Base-by-base conservation (phyloP, 805 yeast genomes). In the Pichia deserticola region DNA sequence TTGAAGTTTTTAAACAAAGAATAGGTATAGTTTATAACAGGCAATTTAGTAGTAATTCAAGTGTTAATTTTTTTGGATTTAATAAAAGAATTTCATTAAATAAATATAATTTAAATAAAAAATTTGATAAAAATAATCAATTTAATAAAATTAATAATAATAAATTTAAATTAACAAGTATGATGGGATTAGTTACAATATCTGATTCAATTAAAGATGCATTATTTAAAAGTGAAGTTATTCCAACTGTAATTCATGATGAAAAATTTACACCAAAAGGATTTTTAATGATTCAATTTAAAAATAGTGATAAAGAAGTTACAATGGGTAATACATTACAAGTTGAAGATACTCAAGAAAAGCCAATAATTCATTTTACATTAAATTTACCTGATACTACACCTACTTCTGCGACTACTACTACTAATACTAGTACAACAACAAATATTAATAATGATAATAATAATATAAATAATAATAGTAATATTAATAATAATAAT, bases 261-360 rank as follows among this genome's bases (percentile, higher is more conserved):
- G 54, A 55, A 15, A 44, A 56, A 25, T 65, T 66, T 45, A 42
- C 43, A 3, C 68, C 80, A 37, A 77, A 76, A 52, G 83, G 82
- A 3, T 68, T 84, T 51, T 69, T 86, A 50, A 77, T 84, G 51
- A 81, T 83, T 53, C 77, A 81, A 42, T 86, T 82, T 64, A 80
- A 79, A n/a, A 65, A 68, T 27, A 48, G 51, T 30, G 69, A 67
- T 35, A 67, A 67, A 52, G 86, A 79, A 50, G 96, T 88, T 35
- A 77, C 89, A 0, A 68, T 87, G 72, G 97, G 97, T 20, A 88
- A 89, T 67, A 76, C 82, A 3, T 70, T 90, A 49, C 64, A 72
- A 40, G 82, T 79, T 7, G 74, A 70, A 4, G 84, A 81, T 42
- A 82, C 96, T 30, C 95, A 86, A 67, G 57, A 65, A n/a, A 60